Evolutionary conservation across 2,329 filamentous ascomycete species (phyloP), one percentile per base, ranked within the genome.

Genomic region (Sporothrix variecibatus): DNA sequence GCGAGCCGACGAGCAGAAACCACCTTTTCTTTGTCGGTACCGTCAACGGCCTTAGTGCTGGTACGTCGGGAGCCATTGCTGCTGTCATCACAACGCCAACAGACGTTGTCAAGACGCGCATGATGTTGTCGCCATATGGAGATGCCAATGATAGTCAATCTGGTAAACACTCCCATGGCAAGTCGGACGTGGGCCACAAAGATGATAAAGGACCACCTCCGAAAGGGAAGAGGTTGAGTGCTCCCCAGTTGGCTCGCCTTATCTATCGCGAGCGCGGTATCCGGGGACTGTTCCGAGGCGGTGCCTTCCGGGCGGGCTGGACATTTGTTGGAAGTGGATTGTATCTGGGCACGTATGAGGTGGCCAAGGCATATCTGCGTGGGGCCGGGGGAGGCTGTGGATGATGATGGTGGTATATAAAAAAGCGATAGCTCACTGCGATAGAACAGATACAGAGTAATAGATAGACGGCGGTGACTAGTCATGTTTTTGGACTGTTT

Each of bases 311-410:
- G 75, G 90, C 88, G 9, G 88, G 88, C 1, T 97, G 94, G 94
- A 96, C 94, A 17, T 91, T 94, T 72, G 77, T 97, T 5, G 94
- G 94, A 0, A 92, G 92, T 80, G 94, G 94, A 3, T 83, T 97
- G 73, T 97, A 97, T 85, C 83, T 97, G 58, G 93, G 94, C 31
- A 92, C 93, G 60, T 97, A 97, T 82, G 94, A 97, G 81, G 91
- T 91, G 76, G 92, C 93, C 11, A 91, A 94, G 79, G 84, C 88
- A 53, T 93, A 89, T 85, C 81, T 92, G 76, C 84, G 83, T 69
- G 79, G 81, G 65, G 80, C 87, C 85, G 76, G 82, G 83, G 71
- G 80, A 77, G 58, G 84, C 86, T 67, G 84, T 86, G 20, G 85
- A 81, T 5, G 75, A 23, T 2, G 49, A 56, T 15, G 46, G 15